A percentile compares a stretch with the other conserved stretches of the same genome.
These are phyloP conservation scores for Euphrasia arctica DNA, from an alignment of 305 asterid species.

Conservation along the genomic window DNA sequence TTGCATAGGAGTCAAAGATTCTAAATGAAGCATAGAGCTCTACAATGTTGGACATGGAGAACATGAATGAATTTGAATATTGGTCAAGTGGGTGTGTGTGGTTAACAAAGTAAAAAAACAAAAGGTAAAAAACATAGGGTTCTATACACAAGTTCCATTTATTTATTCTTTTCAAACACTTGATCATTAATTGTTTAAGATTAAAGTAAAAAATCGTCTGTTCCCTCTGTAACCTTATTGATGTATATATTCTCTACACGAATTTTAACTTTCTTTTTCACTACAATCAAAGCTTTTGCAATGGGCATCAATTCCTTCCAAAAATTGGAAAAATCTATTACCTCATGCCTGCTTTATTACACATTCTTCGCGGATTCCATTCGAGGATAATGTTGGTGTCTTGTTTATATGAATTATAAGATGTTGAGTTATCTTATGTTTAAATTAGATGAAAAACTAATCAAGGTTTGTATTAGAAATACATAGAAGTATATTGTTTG, in stretches of 20 bases:
- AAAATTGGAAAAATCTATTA: constrained; percentile 4
- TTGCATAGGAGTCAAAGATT: constrained; percentile 11
- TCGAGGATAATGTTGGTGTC: no score
- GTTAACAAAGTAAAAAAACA: no score
- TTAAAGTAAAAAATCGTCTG: constrained; percentile 40
- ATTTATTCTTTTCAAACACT: not conserved
- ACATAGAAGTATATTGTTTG: not conserved
- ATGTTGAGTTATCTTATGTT: no score
- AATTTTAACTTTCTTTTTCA: constrained; percentile 25
- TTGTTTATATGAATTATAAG: no score
- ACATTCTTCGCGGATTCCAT: not conserved
- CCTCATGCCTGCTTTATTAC: constrained; percentile 22
- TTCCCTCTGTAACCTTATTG: constrained; percentile 37
- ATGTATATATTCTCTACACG: constrained; percentile 20
- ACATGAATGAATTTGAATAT: constrained; percentile 12
- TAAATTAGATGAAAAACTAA: no score
- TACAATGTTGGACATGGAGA: constrained; percentile 23
- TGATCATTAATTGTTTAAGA: constrained; percentile 10
- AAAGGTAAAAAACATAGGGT: not conserved
- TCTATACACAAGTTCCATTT: constrained; percentile 17
- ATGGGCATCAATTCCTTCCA: constrained; percentile 26
- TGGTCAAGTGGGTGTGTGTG: no score
- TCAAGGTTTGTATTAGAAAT: no score
- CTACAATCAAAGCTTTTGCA: constrained; percentile 29
- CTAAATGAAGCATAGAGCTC: constrained; percentile 19